Evolutionary conservation across 352 stramenopile genomes (phyloP), one percentile per base, ranked within the genome.

Genomic region (Elongisporangium anandrum): DNA sequence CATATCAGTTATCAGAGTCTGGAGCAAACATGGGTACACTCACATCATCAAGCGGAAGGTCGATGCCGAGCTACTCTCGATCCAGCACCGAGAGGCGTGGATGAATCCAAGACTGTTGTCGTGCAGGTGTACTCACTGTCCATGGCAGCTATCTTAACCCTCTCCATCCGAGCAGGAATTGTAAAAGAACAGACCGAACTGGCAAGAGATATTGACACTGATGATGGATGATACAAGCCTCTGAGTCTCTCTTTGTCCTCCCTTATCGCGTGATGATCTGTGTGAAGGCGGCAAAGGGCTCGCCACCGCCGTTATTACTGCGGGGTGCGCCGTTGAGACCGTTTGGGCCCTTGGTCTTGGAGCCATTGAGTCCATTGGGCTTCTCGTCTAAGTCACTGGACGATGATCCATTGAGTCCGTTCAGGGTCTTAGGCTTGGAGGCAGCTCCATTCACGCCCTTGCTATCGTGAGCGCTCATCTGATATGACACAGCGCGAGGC

Each of bases 201-300:
- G 2, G 9, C 4, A 39, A 4, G 29, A 13, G 29, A 39, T 39
- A 39, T 39, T 39, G 29, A 7, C 5, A 39, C 6, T 9, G 29
- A 7, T 39, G 9, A 39, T 15, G 29, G 29, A 45, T 45, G 34
- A 17, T 45, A 45, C 34, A 45, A 45, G 34, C 17, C 34, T 45
- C 13, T 45, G 34, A 12, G 34, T 45, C 34, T 45, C 4, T 34
- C 3, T 10, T 38, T 38, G 26, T 38, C 26, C 47, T 51, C 6
- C 13, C 63, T 75, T 90, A 95, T 68, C 80, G 72, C 17, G 84
- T 89, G 64, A 95, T 93, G 61, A 95, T 95, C 38, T 84, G 86
- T 26, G 86, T 95, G 59, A 95, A 95, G 22, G 80, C 58, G 2
- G 86, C 85, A 61, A 95, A 95, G 2, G 86, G 86, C 59, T 95